phyloP scores from a whole-genome alignment of 2,329 filamentous ascomycete genomes.

The Magnaporthiopsis poae region DNA sequence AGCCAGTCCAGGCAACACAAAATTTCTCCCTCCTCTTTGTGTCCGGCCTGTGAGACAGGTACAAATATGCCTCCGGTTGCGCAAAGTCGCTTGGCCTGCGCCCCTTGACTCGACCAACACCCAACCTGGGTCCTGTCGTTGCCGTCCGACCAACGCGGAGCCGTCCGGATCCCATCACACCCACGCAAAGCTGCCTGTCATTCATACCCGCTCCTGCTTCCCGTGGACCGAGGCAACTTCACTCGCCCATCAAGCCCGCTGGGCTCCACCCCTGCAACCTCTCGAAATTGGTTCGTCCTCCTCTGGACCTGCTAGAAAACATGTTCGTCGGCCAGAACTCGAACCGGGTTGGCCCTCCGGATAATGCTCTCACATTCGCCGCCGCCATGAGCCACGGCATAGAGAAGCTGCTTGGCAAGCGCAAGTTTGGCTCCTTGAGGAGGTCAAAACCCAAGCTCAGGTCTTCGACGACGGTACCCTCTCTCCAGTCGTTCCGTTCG shows the following conservation, averaged over 20 bases:
- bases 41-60: not conserved
- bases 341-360: slow-evolving; percentile 6
- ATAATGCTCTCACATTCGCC: slow-evolving; percentile 3
- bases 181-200: not conserved
- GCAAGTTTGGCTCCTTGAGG: slow-evolving; percentile 3
- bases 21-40: not conserved
- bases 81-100: slow-evolving; percentile 3
- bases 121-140: not conserved
- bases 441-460: not conserved
- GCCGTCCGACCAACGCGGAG: not conserved
- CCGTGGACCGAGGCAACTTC: not conserved
- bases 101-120: slow-evolving; percentile 4
- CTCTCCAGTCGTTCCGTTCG: not conserved
- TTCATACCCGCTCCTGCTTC: slow-evolving; percentile 1
- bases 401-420: slow-evolving; percentile 4
- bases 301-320: not conserved
- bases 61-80: not conserved
- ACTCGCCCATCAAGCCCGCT: not conserved
- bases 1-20: not conserved
- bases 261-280: not conserved
- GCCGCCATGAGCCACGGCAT: slow-evolving; percentile 3
- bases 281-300: not conserved
- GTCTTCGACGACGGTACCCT: not conserved
- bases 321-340: slow-evolving; percentile 7
- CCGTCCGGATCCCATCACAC: not conserved